These are phyloP conservation scores for Parietaria judaica DNA, from an alignment of 306 rosid species.

Conservation along the genomic window DNA sequence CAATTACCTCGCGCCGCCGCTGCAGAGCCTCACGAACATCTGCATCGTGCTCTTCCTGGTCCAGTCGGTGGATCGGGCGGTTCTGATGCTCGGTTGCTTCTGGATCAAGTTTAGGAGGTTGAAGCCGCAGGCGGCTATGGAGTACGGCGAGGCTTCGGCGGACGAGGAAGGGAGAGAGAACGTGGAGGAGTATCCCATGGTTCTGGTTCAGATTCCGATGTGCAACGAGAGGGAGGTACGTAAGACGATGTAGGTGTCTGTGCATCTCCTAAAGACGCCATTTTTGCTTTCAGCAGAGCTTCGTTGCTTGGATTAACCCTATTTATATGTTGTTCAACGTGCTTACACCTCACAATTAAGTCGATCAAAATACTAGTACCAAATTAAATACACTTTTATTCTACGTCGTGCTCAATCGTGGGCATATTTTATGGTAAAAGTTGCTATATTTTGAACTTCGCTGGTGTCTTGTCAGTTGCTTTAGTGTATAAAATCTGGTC, in stretches of 20 bases:
- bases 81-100: conserved; percentile 76
- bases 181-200: conserved; percentile 80
- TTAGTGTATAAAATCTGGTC: too few species aligned
- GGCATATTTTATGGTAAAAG: background rate
- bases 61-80: conserved; percentile 77
- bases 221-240: conserved; percentile 99
- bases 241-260: conserved; percentile 79
- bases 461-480: background rate
- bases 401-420: background rate
- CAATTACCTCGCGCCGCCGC: conserved; percentile 69
- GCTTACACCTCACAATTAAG: background rate
- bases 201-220: conserved; percentile 91
- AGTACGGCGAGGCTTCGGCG: conserved; percentile 27
- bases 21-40: conserved; percentile 69
- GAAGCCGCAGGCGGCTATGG: conserved; percentile 57
- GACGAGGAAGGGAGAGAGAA: conserved; percentile 28
- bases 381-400: background rate
- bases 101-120: conserved; percentile 79
- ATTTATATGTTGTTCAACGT: background rate
- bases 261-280: conserved; percentile 26
- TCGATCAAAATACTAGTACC: background rate
- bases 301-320: conserved; percentile 1
- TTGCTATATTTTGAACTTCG: background rate
- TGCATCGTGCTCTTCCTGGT: conserved; percentile 73
- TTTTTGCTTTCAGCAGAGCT: conserved; percentile 10